phyloP scores from a whole-genome alignment of 78 protist genomes.

The Guillardia theta region DNA sequence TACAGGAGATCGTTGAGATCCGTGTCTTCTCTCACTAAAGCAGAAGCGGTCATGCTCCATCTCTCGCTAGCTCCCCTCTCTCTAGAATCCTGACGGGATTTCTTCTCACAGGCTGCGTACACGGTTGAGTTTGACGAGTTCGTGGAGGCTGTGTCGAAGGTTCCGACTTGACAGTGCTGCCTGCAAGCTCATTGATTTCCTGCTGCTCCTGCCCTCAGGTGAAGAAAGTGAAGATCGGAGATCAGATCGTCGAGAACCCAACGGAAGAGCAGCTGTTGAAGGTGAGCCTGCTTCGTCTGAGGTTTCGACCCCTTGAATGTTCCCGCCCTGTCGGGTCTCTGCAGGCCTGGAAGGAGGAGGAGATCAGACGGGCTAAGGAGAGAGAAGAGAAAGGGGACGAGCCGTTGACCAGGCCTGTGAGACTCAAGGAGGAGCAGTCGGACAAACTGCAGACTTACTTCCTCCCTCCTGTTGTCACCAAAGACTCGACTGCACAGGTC shows the following conservation, averaged over 20 bases:
- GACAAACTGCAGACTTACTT: background rate
- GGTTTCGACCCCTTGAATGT: background rate
- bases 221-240: background rate
- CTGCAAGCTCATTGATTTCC: too few relatives aligned
- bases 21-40: too few relatives aligned
- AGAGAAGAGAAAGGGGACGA: background rate
- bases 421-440: background rate
- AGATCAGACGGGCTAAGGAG: background rate
- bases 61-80: too few relatives aligned
- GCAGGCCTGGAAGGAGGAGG: background rate
- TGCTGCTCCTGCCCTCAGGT: too few relatives aligned
- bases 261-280: background rate
- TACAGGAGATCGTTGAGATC: too few relatives aligned
- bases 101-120: background rate
- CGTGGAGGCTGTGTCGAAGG: background rate
- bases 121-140: background rate
- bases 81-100: too few relatives aligned
- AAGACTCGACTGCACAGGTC: background rate
- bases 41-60: too few relatives aligned
- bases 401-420: background rate
- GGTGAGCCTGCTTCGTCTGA: background rate
- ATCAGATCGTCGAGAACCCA: background rate
- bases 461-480: conserved; percentile 10
- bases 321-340: background rate
- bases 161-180: too few relatives aligned